Evolutionary conservation across 129 eudicot species (phyloP).

Genomic region (Cynara cardunculus): DNA sequence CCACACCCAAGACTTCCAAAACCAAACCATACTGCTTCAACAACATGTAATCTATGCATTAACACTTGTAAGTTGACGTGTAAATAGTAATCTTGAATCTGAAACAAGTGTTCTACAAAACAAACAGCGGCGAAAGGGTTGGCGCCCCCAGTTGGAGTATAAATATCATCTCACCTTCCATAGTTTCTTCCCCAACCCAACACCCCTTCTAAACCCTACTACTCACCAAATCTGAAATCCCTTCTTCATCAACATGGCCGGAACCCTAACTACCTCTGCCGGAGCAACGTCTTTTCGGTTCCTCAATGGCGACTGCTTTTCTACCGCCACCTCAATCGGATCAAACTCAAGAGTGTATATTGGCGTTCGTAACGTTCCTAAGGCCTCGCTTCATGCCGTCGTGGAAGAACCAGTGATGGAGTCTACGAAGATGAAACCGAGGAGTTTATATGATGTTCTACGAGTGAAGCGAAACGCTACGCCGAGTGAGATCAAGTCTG

Average conservation of each 20-base stretch:
- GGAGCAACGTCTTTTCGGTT: conserved; percentile 20
- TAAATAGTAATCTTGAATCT: neutral
- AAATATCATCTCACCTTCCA: neutral
- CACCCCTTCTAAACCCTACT: neutral
- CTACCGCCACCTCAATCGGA: neutral
- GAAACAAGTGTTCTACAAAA: neutral
- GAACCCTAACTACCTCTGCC: conserved; percentile 22
- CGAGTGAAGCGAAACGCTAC: conserved; percentile 58
- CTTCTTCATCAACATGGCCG: conserved; percentile 22
- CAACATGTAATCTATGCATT: neutral
- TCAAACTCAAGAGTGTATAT: neutral
- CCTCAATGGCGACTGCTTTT: neutral
- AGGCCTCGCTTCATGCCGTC: conserved; percentile 34
- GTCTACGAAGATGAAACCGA: neutral
- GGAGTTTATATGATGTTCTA: conserved; percentile 64
- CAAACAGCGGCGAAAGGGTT: conserved; percentile 23
- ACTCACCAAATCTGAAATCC: neutral
- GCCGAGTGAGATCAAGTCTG: conserved; percentile 55
- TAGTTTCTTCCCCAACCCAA: neutral
- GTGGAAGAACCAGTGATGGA: conserved; percentile 28
- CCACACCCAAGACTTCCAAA: neutral
- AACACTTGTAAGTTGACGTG: neutral
- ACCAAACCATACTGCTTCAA: neutral
- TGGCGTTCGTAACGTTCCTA: neutral
- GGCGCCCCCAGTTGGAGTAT: conserved; percentile 19